A percentile compares a stretch with the other conserved stretches of the same genome.
phyloP scores from a whole-genome alignment of 257 asterid genomes.

The Paraleonurus japonicus region DNA sequence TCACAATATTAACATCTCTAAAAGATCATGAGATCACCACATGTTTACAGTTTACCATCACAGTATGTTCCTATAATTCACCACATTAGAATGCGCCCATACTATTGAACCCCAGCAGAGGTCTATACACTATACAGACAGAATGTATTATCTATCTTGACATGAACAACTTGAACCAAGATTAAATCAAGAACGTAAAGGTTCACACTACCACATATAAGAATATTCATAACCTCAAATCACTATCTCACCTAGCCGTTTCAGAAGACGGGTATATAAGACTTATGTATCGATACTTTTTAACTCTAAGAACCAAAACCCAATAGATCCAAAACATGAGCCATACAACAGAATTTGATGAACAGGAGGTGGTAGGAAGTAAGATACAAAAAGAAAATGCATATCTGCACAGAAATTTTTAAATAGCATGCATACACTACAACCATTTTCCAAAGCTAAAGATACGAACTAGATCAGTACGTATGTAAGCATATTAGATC shows the following conservation, averaged over 20 bases:
- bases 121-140: not conserved
- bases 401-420: not conserved
- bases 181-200: not conserved
- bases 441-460: not conserved
- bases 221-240: not conserved
- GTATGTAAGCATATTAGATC: not conserved
- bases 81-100: not conserved
- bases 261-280: not conserved
- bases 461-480: not conserved
- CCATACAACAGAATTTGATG: not conserved
- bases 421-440: not conserved
- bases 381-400: constrained; percentile 8
- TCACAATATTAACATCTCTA: not conserved
- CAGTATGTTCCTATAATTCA: not conserved
- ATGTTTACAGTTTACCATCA: not conserved
- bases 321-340: not conserved
- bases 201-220: not conserved
- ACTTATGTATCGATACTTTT: not conserved
- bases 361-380: not conserved
- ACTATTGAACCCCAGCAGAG: not conserved
- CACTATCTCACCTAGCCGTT: not conserved
- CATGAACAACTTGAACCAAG: not conserved
- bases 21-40: not conserved
- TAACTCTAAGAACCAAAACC: constrained; percentile 5
- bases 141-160: not conserved